Evolutionary conservation across 1,284 basidiomycete genomes (phyloP), one percentile per base, ranked within the genome.

Genomic region (Omphalotus olearius): DNA sequence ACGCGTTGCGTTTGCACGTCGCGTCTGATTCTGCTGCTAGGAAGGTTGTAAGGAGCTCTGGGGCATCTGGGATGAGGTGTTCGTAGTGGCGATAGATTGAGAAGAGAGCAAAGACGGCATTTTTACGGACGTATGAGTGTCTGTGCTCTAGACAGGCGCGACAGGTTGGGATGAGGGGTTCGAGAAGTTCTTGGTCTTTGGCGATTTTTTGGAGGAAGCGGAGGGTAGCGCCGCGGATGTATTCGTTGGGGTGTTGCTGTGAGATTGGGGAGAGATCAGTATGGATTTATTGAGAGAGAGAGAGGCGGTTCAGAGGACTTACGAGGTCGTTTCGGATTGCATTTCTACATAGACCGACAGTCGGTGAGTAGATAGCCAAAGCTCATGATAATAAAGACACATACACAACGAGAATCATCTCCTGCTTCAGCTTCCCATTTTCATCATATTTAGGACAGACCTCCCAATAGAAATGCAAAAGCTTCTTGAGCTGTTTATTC

Each of bases 391-490:
- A 18, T 28, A 50, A 44, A 28, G 33, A 23, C 2, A 83, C 90
- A 65, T 67, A 95, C 92, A 96, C 95, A 43, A 99, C 96, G 44
- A 99, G 81, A 64, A 99, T 99, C 97, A 99, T 99, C 75, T 99
- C 97, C 72, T 99, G 97, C 80, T 98, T 98, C 62, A 99, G 74
- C 73, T 98, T 98, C 51, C 97, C 97, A 58, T 84, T 85, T 59
- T 98, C 95, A 62, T 99, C 97, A 60, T 97, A 89, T 71, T 99
- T 98, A 23, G 97, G 96, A 71, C 95, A 98, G 28, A 99, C 91
- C 73, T 99, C 97, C 96, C 95, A 99, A 71, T 99, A 99, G 69
- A 98, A 98, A 71, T 98, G 94, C 37, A 98, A 78, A 64, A 98
- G 76, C 78, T 99, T 99, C 82, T 99, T 99, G 66, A 99, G 84